These are phyloP conservation scores for Hygrophorus pudorinus DNA, from an alignment of 768 basidiomycete genomes.

Conservation along the genomic window DNA sequence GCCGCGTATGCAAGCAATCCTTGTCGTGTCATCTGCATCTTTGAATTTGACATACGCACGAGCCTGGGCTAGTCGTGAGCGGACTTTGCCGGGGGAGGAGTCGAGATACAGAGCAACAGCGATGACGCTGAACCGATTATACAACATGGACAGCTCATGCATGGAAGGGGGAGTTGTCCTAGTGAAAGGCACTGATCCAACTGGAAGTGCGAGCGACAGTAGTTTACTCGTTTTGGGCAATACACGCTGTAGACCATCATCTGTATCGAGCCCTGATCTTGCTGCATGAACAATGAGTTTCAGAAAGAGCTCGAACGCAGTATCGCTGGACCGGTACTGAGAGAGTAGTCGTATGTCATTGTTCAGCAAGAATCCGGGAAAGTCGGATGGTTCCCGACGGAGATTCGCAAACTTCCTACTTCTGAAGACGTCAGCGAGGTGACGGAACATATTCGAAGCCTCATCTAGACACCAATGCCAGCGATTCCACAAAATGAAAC, in stretches of 20 bases:
- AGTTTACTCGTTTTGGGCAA: constrained; percentile 51
- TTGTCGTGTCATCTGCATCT: constrained; percentile 51
- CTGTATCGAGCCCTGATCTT: constrained; percentile 18
- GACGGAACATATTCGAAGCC: constrained; percentile 47
- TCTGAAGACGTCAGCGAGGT: constrained; percentile 64
- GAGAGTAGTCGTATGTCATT: constrained; percentile 45
- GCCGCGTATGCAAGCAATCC: constrained; percentile 66
- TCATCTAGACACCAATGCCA: constrained; percentile 71
- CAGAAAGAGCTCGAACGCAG: constrained; percentile 70
- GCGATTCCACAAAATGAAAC: constrained; percentile 57
- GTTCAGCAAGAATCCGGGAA: constrained; percentile 59
- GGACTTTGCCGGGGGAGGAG: constrained; percentile 24
- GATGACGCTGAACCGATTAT: constrained; percentile 73
- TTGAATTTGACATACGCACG: constrained; percentile 58
- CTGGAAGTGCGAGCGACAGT: constrained; percentile 60
- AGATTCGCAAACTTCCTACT: constrained; percentile 71
- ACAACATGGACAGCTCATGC: constrained; percentile 61
- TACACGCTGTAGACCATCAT: constrained; percentile 21
- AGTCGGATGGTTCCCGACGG: constrained; percentile 47
- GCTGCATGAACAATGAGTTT: constrained; percentile 69
- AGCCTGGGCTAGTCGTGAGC: constrained; percentile 52
- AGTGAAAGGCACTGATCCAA: constrained; percentile 58
- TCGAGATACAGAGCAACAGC: constrained; percentile 64
- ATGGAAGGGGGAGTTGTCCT: constrained; percentile 37
- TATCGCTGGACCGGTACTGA: constrained; percentile 44